Base-by-base conservation (phyloP, 2,329 filamentous ascomycete genomes). In the Myriosclerotinia duriaeana region DNA sequence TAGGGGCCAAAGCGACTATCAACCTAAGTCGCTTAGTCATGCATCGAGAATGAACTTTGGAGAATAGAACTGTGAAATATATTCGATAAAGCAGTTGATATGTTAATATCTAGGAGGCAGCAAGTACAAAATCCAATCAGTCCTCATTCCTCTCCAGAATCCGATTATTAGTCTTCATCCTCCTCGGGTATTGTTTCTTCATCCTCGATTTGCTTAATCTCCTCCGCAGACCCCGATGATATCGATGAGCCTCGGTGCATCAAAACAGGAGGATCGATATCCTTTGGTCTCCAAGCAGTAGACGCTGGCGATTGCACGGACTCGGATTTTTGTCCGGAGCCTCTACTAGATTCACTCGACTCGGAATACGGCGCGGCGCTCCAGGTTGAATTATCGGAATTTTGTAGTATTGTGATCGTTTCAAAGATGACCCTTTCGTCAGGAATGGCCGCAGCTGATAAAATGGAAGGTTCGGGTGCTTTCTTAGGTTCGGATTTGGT, bases 171-270 rank as follows among this genome's bases (percentile, higher is more conserved):
- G 17, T 73, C 68, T 36, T 74, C 74, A 53, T 73, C 72, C 54
- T 76, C 74, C 53, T 81, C 75, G n/a, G 65, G 70, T 40, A 76
- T 75, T 12, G 70, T 69, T 40, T 66, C 63, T 9, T 72, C 71
- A 17, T 72, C 69, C 58, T 76, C 75, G 54, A 75, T 61, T 56
- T 72, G 61, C 65, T 71, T 72, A 34, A 75, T 74, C 46, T 74
- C 72, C 61, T 73, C 76, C 17, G 63, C 68, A 4, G 70, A 70
- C 44, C 69, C 72, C 5, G 54, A 61, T 12, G 67, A 68, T 34
- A 73, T 55, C 14, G 66, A 66, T n/a, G 68, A 71, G n/a, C 71
- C 72, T 40, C 69, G 65, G 61, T 76, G 71, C 20, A 65, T 68
- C 58, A 64, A 63, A 59, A 72, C 54, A 17, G 69, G 69, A 11